phyloP scores from a whole-genome alignment of 176 grass and related monocot species.

The Ensete ventricosum region DNA sequence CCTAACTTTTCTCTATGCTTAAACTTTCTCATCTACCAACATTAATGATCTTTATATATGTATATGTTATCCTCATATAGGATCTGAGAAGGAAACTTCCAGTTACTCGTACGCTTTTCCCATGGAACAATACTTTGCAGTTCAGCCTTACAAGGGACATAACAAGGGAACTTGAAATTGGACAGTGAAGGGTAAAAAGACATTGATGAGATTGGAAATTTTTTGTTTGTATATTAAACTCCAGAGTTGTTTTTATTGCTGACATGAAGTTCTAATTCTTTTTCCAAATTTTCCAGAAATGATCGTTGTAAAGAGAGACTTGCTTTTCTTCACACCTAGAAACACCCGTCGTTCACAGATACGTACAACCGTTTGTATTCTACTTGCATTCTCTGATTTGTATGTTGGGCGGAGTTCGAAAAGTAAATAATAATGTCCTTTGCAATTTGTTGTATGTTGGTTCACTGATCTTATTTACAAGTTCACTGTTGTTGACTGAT shows the following conservation, averaged over 20 bases:
- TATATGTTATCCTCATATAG: slow-evolving; percentile 24
- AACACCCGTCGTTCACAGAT: not conserved
- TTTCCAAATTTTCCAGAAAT: not conserved
- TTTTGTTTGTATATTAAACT: not conserved
- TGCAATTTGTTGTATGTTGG: not conserved
- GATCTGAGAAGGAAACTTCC: slow-evolving; percentile 97
- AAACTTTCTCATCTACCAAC: no score
- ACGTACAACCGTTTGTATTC: not conserved
- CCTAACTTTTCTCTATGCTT: not conserved
- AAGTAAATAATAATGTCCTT: not conserved
- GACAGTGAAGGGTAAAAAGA: slow-evolving; percentile 37
- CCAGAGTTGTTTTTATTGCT: not conserved
- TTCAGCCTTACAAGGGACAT: slow-evolving; percentile 74
- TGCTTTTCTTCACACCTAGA: not conserved
- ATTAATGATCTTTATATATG: not conserved
- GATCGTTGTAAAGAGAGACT: not conserved
- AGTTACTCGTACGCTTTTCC: slow-evolving; percentile 85
- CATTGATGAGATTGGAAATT: not conserved
- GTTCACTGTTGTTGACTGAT: no score
- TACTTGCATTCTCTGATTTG: not conserved
- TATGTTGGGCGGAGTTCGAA: not conserved
- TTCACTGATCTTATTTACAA: not conserved
- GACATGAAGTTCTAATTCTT: not conserved
- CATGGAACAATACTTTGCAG: slow-evolving; percentile 79
- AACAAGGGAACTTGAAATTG: slow-evolving; percentile 75